These are phyloP conservation scores for Aureobasidium vineae DNA, from an alignment of 2,329 filamentous ascomycete genomes.

Conservation along the genomic window DNA sequence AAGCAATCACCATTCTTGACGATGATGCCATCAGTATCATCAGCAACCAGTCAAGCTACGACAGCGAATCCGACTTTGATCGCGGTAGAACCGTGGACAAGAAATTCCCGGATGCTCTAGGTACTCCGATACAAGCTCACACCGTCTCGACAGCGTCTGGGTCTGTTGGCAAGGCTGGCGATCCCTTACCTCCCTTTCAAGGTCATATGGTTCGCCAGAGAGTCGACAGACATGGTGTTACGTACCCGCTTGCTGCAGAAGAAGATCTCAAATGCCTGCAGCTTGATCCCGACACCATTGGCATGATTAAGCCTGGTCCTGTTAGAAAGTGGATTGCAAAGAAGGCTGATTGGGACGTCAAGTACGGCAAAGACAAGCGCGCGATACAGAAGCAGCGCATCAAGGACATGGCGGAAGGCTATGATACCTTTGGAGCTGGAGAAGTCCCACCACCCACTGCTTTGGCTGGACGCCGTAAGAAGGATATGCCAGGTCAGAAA, in stretches of 20 bases:
- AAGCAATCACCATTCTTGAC: slow-evolving; percentile 74
- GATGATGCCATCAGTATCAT: slow-evolving; percentile 76
- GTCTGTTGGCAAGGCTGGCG: slow-evolving; percentile 80
- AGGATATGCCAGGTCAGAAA: slow-evolving; percentile 51
- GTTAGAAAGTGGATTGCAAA: slow-evolving; percentile 79
- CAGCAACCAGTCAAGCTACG: slow-evolving; percentile 49
- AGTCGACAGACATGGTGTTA: slow-evolving; percentile 73
- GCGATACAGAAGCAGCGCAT: slow-evolving; percentile 71
- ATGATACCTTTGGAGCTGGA: slow-evolving; percentile 64
- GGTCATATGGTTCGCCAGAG: slow-evolving; percentile 90
- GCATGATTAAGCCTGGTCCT: slow-evolving; percentile 74
- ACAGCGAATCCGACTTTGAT: slow-evolving; percentile 28
- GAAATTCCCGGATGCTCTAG: slow-evolving; percentile 16
- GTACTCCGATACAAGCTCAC: slow-evolving; percentile 30
- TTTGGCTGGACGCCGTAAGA: slow-evolving; percentile 66
- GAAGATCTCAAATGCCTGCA: slow-evolving; percentile 65
- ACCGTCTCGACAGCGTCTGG: slow-evolving; percentile 28
- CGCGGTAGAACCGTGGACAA: slow-evolving; percentile 26
- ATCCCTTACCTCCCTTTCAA: slow-evolving; percentile 74
- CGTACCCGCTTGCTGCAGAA: slow-evolving; percentile 64
- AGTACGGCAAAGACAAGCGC: slow-evolving; percentile 66
- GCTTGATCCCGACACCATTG: slow-evolving; percentile 64
- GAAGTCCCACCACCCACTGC: slow-evolving; percentile 83
- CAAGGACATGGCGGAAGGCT: slow-evolving; percentile 69
- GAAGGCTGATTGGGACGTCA: slow-evolving; percentile 70